These are phyloP conservation scores for Xylaria sp. DNA, from an alignment of 2,329 filamentous ascomycete genomes.

Conservation along the genomic window DNA sequence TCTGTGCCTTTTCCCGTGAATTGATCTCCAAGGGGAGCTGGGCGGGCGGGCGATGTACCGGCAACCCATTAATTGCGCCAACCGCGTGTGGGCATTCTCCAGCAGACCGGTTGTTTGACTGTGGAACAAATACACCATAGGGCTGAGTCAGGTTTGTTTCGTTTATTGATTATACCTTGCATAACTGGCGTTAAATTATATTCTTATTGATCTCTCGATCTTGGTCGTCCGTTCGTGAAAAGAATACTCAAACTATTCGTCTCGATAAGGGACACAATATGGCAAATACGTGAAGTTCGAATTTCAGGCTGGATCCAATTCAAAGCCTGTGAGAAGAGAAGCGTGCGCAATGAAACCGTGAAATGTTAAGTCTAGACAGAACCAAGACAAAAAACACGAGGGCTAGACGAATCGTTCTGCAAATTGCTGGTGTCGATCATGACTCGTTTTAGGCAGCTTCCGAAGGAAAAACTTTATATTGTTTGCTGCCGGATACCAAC, in stretches of 20 bases:
- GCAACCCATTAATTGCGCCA: constrained; percentile 1
- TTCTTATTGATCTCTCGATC: background rate
- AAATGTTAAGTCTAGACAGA: background rate
- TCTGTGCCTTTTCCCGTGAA: background rate
- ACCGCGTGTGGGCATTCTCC: background rate
- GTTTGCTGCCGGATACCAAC: constrained; percentile 11
- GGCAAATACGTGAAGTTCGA: background rate
- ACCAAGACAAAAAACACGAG: background rate
- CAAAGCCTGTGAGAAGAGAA: background rate
- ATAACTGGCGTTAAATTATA: constrained; percentile 32
- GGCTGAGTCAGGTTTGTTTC: constrained; percentile 3
- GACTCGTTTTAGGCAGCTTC: constrained; percentile 30
- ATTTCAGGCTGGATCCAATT: background rate
- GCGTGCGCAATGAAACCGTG: background rate
- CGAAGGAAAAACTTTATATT: constrained; percentile 28
- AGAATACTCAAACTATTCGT: background rate
- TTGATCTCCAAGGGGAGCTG: background rate
- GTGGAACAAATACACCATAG: constrained; percentile 10
- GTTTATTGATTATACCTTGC: constrained; percentile 33
- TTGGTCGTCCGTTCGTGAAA: background rate
- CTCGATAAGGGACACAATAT: background rate
- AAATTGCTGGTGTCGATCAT: constrained; percentile 23
- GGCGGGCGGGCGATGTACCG: background rate
- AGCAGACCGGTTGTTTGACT: background rate
- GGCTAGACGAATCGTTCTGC: constrained; percentile 10